phyloP scores from a whole-genome alignment of 768 basidiomycete species.

The Lyophyllum decastes region DNA sequence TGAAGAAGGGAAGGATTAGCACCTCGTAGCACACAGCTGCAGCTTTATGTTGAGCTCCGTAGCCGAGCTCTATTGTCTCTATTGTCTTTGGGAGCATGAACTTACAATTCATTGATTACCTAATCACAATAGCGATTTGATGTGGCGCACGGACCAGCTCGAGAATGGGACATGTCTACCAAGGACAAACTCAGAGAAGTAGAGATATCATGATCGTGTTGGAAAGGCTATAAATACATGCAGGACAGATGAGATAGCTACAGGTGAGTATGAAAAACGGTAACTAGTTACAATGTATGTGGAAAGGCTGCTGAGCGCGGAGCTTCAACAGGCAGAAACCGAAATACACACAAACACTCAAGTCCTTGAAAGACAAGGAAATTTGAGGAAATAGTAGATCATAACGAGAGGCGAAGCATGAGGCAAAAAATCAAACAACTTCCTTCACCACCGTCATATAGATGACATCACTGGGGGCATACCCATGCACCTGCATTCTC shows the following conservation, averaged over 20 bases:
- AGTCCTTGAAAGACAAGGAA: neutral
- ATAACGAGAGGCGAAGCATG: neutral
- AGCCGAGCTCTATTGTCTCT: conserved; percentile 27
- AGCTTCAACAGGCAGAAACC: neutral
- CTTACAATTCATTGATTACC: conserved; percentile 15
- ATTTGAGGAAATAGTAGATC: neutral
- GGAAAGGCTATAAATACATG: conserved; percentile 6
- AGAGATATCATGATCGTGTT: neutral
- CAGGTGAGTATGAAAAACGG: neutral
- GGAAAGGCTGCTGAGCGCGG: neutral
- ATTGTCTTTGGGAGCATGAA: conserved; percentile 26
- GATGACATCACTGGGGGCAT: conserved; percentile 32
- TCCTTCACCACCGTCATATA: conserved; percentile 49
- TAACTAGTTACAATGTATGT: neutral
- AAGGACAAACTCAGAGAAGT: neutral
- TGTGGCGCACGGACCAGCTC: conserved; percentile 3
- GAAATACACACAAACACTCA: conserved; percentile 5
- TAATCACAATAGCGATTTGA: conserved; percentile 32
- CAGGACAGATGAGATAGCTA: conserved; percentile 4
- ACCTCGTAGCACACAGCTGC: neutral
- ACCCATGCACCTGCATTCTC: conserved; percentile 16
- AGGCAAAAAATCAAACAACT: conserved; percentile 20
- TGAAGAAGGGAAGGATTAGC: conserved; percentile 16
- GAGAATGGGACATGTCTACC: neutral
- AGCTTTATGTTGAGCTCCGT: conserved; percentile 23